Percentiles rank a stretch among this genome's conserved stretches.
Evolutionary conservation across 1,284 basidiomycete species (phyloP).

Genomic region (Retiboletus flavoniger): DNA sequence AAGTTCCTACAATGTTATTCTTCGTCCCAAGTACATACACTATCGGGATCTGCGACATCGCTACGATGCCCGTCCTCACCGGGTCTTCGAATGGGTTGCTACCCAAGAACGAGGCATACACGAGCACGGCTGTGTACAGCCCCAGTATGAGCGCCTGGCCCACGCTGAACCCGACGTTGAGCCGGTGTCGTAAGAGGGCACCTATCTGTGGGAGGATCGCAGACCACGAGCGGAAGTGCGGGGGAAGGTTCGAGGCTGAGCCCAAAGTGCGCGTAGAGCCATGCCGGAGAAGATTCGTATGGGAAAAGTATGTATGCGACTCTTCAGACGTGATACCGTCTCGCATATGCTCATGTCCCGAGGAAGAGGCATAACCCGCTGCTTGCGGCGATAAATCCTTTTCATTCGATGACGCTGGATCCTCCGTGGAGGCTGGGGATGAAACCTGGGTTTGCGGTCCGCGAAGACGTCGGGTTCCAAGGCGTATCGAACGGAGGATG

Average conservation of each 20-base stretch:
- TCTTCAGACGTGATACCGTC: constrained; percentile 29
- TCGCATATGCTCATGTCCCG: constrained; percentile 18
- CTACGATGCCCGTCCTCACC: constrained; percentile 60
- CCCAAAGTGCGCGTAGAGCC: constrained; percentile 15
- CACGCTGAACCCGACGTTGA: constrained; percentile 52
- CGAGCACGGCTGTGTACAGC: constrained; percentile 47
- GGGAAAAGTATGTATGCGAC: constrained; percentile 32
- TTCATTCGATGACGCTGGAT: constrained; percentile 5
- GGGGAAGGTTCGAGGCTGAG: constrained; percentile 35
- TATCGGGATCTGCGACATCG: constrained; percentile 72
- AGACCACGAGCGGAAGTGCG: constrained; percentile 46
- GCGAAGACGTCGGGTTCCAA: constrained; percentile 18
- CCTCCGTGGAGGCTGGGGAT: not conserved
- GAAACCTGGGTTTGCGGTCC: constrained; percentile 1
- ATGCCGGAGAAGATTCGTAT: constrained; percentile 21
- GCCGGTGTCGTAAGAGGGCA: constrained; percentile 40
- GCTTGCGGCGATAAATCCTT: constrained; percentile 11
- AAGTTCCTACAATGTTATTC: constrained; percentile 64
- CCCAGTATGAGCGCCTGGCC: constrained; percentile 50
- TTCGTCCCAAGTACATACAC: constrained; percentile 71
- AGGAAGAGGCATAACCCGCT: constrained; percentile 19
- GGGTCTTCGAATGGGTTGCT: constrained; percentile 58
- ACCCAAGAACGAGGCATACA: constrained; percentile 51
- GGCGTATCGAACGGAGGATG: constrained; percentile 38
- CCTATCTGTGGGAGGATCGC: constrained; percentile 42